A percentile compares a stretch with the other conserved stretches of the same genome.
Evolutionary conservation across 176 grass and related monocot species (phyloP).

Genomic region (Zoysia pacifica): DNA sequence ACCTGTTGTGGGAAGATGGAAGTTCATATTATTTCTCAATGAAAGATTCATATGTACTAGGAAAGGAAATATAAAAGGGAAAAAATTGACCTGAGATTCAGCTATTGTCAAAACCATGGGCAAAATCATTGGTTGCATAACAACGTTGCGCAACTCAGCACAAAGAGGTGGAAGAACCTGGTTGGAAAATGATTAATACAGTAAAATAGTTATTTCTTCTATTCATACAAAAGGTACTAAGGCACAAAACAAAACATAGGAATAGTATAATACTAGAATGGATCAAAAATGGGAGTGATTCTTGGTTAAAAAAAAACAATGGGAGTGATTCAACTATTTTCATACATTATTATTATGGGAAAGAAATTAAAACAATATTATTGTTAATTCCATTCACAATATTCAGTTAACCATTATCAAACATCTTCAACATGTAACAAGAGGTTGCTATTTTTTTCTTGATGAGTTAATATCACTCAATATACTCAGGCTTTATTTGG

Average conservation of each 20-base stretch:
- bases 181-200: constrained; percentile 36
- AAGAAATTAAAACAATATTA: neutral
- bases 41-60: neutral
- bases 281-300: constrained; percentile 13
- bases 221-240: neutral
- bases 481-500: neutral
- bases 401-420: constrained; percentile 2
- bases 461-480: neutral
- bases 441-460: constrained; percentile 15
- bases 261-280: constrained; percentile 4
- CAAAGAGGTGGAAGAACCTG: constrained; percentile 99
- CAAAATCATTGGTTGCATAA: constrained; percentile 99
- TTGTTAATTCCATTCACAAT: constrained; percentile 9
- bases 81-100: constrained; percentile 74
- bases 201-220: constrained; percentile 3
- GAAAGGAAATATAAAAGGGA: constrained; percentile 17
- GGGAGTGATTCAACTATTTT: neutral
- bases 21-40: constrained; percentile 12
- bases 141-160: constrained; percentile 90
- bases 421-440: constrained; percentile 12
- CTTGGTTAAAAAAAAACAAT: constrained; percentile 6
- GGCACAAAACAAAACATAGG: neutral
- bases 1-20: neutral
- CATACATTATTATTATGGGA: neutral
- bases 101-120: constrained; percentile 98